A percentile compares a stretch with the other conserved stretches of the same genome.
Conservation (phyloP, 306 rosid genomes). For the Casuarina glauca region DNA sequence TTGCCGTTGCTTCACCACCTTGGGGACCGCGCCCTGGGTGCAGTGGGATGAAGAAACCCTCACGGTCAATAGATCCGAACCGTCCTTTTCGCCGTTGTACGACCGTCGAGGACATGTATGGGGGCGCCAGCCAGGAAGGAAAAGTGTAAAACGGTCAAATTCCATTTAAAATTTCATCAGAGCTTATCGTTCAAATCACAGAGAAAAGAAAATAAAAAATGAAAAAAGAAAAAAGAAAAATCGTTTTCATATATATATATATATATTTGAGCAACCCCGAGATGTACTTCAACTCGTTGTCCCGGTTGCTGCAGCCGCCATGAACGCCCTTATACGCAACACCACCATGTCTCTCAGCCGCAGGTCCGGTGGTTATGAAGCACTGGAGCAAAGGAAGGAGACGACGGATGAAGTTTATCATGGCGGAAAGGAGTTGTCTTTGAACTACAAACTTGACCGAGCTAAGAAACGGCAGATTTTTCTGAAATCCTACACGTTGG, state of each 20-base stretch:
- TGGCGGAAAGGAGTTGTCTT: constrained; percentile 15
- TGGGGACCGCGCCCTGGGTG: too few relatives aligned
- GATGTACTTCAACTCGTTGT: neutral
- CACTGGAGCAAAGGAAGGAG: constrained; percentile 30
- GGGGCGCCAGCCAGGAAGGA: constrained; percentile 44
- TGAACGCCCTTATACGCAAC: constrained; percentile 50
- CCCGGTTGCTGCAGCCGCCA: neutral
- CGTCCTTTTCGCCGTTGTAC: too few relatives aligned
- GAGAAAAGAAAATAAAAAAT: too few relatives aligned
- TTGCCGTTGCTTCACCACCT: too few relatives aligned
- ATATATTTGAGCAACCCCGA: neutral
- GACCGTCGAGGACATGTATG: too few relatives aligned
- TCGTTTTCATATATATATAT: neutral
- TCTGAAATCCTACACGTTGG: constrained; percentile 52
- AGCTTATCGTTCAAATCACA: neutral
- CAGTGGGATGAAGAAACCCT: too few relatives aligned
- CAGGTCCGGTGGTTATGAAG: constrained; percentile 41
- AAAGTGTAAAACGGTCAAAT: constrained; percentile 32
- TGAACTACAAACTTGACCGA: constrained; percentile 47
- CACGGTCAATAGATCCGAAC: too few relatives aligned
- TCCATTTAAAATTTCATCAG: neutral
- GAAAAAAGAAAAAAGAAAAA: too few relatives aligned
- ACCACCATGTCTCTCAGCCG: constrained; percentile 49
- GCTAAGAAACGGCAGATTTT: constrained; percentile 64
- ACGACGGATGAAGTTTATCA: neutral